Conservation (phyloP, 305 asterid species). For the Petunia hybrid region DNA sequence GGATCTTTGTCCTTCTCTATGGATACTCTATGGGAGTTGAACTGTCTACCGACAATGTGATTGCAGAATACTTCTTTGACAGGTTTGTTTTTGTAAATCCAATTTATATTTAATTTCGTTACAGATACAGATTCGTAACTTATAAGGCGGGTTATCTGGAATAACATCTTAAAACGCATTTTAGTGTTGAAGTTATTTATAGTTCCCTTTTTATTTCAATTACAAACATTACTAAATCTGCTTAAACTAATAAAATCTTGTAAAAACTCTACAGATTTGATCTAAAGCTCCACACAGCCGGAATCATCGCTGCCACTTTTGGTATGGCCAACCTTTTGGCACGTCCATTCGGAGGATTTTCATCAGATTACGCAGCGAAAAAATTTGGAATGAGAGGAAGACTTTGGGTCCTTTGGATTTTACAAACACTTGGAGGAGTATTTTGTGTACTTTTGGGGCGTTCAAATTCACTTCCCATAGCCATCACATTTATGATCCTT, state of each 20-base stretch:
- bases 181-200: too few relatives aligned
- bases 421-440: constrained; percentile 49
- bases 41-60: constrained; percentile 53
- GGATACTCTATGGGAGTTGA: constrained; percentile 65
- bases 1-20: constrained; percentile 57
- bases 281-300: constrained; percentile 51
- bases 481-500: constrained; percentile 44
- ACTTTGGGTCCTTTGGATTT: constrained; percentile 46
- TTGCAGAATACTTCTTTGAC: constrained; percentile 58
- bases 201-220: too few relatives aligned
- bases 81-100: constrained; percentile 28
- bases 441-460: constrained; percentile 47
- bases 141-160: too few relatives aligned
- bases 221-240: too few relatives aligned
- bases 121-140: not conserved
- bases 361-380: constrained; percentile 44
- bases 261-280: constrained; percentile 37
- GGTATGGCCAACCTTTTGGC: constrained; percentile 53
- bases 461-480: constrained; percentile 39
- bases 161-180: too few relatives aligned
- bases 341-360: constrained; percentile 52
- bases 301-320: constrained; percentile 49
- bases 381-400: constrained; percentile 55
- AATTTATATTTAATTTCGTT: not conserved
- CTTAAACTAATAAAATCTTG: not conserved